These are phyloP conservation scores for Adansonia gregorii DNA, from an alignment of 441 rosid species.

Conservation along the genomic window DNA sequence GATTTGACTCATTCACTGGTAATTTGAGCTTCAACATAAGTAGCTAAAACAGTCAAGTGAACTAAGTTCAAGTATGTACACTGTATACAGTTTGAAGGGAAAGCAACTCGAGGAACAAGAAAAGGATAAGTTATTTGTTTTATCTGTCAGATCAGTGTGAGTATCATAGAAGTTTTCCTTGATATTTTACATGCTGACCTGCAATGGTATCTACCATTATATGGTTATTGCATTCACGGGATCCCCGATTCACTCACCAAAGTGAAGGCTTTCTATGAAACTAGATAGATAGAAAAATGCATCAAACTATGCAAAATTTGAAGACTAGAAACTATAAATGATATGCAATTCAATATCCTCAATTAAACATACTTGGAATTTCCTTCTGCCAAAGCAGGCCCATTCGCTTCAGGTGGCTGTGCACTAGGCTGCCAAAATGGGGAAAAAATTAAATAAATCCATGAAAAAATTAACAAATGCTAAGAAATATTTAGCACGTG, in stretches of 20 bases:
- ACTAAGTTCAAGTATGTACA: background rate
- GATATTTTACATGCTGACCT: constrained; percentile 5
- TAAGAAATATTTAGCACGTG: constrained; percentile 17
- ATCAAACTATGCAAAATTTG: background rate
- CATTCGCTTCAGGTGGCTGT: constrained; percentile 60
- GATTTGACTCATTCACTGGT: background rate
- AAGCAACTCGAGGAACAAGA: background rate
- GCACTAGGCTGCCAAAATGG: constrained; percentile 64
- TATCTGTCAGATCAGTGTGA: background rate
- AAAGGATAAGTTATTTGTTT: constrained; percentile 3
- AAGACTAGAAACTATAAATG: constrained; percentile 9
- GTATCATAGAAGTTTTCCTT: background rate
- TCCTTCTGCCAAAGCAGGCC: constrained; percentile 45
- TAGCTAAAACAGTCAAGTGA: background rate
- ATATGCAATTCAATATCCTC: constrained; percentile 16
- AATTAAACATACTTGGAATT: constrained; percentile 67
- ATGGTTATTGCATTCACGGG: background rate
- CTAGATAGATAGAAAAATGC: background rate
- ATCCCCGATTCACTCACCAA: background rate
- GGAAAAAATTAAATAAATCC: constrained; percentile 23
- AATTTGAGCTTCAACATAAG: background rate
- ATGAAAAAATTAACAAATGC: constrained; percentile 20
- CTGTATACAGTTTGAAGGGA: background rate
- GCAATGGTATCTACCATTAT: background rate
- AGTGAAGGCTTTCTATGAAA: constrained; percentile 19